These are phyloP conservation scores for Onygena corvina DNA, from an alignment of 2,329 filamentous ascomycete genomes.

Conservation along the genomic window DNA sequence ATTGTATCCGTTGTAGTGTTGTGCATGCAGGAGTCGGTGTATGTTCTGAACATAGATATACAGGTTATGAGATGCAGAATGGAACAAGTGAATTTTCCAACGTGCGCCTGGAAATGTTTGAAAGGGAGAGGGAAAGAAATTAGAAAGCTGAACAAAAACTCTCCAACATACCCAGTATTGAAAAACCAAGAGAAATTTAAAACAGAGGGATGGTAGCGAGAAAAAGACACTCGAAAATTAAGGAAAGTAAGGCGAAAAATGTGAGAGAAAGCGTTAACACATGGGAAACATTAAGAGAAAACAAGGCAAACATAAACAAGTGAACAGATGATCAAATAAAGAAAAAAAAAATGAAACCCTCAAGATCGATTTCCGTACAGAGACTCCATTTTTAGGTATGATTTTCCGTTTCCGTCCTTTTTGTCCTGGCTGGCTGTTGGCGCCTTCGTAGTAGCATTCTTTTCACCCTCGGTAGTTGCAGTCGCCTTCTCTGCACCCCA, in stretches of 20 bases:
- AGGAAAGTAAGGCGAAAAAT: not conserved
- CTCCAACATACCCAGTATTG: not conserved
- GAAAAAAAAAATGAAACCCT: not conserved
- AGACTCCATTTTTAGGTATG: conserved; percentile 12
- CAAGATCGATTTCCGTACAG: conserved; percentile 11
- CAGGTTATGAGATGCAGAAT: conserved; percentile 4
- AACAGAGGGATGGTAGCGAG: not conserved
- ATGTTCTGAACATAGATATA: conserved; percentile 6
- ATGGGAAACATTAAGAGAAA: not conserved
- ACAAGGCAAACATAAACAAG: not conserved
- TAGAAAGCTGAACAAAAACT: not conserved
- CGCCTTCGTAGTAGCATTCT: conserved; percentile 9
- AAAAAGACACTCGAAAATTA: not conserved
- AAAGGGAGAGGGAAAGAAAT: not conserved
- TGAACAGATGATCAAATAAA: not conserved
- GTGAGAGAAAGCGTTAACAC: not conserved
- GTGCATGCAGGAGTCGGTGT: conserved; percentile 2
- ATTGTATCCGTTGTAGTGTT: not conserved
- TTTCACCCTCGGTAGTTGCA: conserved; percentile 17
- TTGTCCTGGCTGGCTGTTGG: conserved; percentile 7
- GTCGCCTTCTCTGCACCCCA: conserved; percentile 27
- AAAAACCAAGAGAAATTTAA: not conserved
- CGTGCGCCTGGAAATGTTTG: conserved; percentile 1
- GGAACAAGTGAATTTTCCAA: conserved; percentile 5
- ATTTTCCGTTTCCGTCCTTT: conserved; percentile 9